These are phyloP conservation scores for Kluyveromyces starmeri DNA, from an alignment of 805 yeast genomes.

Conservation along the genomic window DNA sequence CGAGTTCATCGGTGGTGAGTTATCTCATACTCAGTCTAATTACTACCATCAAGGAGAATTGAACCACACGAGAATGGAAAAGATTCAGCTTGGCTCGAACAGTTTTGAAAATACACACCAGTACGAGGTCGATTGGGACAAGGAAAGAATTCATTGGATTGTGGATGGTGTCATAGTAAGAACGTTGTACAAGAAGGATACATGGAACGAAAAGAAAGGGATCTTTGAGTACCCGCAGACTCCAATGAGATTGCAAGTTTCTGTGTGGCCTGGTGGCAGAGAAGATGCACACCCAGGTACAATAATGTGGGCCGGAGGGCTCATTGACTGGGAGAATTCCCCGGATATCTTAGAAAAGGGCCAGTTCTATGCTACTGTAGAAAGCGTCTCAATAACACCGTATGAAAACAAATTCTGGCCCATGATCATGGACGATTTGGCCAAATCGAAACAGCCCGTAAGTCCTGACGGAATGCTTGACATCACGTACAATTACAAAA, in stretches of 20 bases:
- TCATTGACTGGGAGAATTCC: slow-evolving; percentile 66
- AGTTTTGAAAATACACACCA: slow-evolving; percentile 64
- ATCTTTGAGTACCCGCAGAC: slow-evolving; percentile 59
- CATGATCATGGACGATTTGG: slow-evolving; percentile 10
- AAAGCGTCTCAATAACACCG: slow-evolving; percentile 50
- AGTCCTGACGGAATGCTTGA: neutral
- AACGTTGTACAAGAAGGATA: slow-evolving; percentile 50
- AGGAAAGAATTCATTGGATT: slow-evolving; percentile 60
- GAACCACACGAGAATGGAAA: slow-evolving; percentile 49
- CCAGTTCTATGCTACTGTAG: slow-evolving; percentile 59
- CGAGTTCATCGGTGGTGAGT: slow-evolving; percentile 74
- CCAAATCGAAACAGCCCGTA: slow-evolving; percentile 2
- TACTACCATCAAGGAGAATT: slow-evolving; percentile 69
- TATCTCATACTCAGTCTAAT: slow-evolving; percentile 63
- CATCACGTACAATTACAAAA: slow-evolving; percentile 2
- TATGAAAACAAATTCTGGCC: slow-evolving; percentile 34
- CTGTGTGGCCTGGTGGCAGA: slow-evolving; percentile 74
- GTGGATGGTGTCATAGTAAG: slow-evolving; percentile 61
- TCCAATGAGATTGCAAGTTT: slow-evolving; percentile 64
- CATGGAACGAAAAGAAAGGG: slow-evolving; percentile 51
- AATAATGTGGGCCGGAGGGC: slow-evolving; percentile 83
- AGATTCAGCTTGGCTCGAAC: slow-evolving; percentile 27
- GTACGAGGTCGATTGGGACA: slow-evolving; percentile 75
- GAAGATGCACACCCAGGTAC: slow-evolving; percentile 50
- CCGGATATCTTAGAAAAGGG: slow-evolving; percentile 65